Percentiles rank a stretch among this genome's conserved stretches.
phyloP scores from a whole-genome alignment of 2,329 filamentous ascomycete species.

The Fusarium buharicum region DNA sequence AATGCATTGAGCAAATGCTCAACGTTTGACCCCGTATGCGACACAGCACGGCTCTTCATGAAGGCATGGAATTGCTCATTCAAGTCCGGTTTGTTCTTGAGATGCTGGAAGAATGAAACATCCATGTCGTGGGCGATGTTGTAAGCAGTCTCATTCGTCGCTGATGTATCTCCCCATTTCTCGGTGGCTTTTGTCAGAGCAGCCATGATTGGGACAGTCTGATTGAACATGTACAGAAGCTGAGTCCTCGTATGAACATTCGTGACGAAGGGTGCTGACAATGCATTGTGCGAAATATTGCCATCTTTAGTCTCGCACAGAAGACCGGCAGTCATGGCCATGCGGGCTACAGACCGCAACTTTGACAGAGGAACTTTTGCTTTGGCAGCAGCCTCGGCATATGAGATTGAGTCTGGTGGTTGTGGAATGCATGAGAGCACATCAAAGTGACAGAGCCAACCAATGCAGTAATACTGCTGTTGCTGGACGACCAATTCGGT shows the following conservation, averaged over 20 bases:
- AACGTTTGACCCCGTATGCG: constrained; percentile 28
- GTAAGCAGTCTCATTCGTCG: constrained; percentile 45
- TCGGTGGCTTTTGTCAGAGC: constrained; percentile 42
- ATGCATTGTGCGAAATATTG: constrained; percentile 47
- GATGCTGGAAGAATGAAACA: constrained; percentile 49
- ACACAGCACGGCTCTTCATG: constrained; percentile 34
- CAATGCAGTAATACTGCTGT: constrained; percentile 31
- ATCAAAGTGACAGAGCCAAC: constrained; percentile 32
- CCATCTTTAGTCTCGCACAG: constrained; percentile 47
- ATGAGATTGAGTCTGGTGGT: not conserved
- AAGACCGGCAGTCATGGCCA: constrained; percentile 52
- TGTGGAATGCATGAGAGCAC: constrained; percentile 20
- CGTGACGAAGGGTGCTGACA: constrained; percentile 47
- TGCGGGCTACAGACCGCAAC: constrained; percentile 42
- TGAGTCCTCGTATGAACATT: constrained; percentile 45
- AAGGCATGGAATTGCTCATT: constrained; percentile 17
- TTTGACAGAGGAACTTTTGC: constrained; percentile 20
- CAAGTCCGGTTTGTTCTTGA: constrained; percentile 25
- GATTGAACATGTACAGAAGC: constrained; percentile 46
- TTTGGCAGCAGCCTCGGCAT: constrained; percentile 18
- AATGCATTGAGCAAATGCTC: constrained; percentile 25
- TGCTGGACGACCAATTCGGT: constrained; percentile 31
- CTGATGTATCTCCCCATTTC: constrained; percentile 42
- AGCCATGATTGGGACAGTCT: constrained; percentile 41
- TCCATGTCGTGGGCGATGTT: constrained; percentile 45